Conservation (phyloP, 1,284 basidiomycete species). For the Blastosporella zonata region DNA sequence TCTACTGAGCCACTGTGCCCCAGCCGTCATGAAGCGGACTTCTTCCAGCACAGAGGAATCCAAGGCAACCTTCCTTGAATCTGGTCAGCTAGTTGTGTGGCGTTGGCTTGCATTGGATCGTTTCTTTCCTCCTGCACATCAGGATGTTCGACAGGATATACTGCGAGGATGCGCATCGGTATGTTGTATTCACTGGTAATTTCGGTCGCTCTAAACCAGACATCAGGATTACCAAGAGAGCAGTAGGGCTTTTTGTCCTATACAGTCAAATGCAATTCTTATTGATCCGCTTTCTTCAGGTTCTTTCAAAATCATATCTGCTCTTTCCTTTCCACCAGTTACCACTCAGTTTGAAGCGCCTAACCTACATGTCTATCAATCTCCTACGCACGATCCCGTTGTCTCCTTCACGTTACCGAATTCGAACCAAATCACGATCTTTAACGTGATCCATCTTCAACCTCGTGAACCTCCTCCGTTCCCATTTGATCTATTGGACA, state of each 20-base stretch:
- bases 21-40: slow-evolving; percentile 45
- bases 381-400: slow-evolving; percentile 48
- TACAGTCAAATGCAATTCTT: slow-evolving; percentile 1
- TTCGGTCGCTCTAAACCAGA: slow-evolving; percentile 7
- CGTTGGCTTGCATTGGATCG: slow-evolving; percentile 63
- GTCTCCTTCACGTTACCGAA: slow-evolving; percentile 41
- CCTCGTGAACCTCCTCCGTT: slow-evolving; percentile 27
- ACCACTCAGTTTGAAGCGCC: slow-evolving; percentile 33
- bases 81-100: slow-evolving; percentile 60
- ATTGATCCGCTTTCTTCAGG: slow-evolving; percentile 31
- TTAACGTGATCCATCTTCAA: slow-evolving; percentile 47
- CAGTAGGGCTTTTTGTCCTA: slow-evolving; percentile 36
- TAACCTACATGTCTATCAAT: slow-evolving; percentile 40
- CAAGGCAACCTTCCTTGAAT: slow-evolving; percentile 34
- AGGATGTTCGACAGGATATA: slow-evolving; percentile 31
- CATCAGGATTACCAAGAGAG: slow-evolving; percentile 70
- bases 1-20: slow-evolving; percentile 58
- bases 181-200: slow-evolving; percentile 21
- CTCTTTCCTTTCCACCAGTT: slow-evolving; percentile 40
- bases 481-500: slow-evolving; percentile 19
- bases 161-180: slow-evolving; percentile 62
- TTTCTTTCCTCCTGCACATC: slow-evolving; percentile 55
- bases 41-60: slow-evolving; percentile 19
- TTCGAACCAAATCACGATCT: slow-evolving; percentile 39
- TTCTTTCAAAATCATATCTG: slow-evolving; percentile 61